phyloP scores from a whole-genome alignment of 2,329 filamentous ascomycete genomes.

The Zymoseptoria ardabiliae region DNA sequence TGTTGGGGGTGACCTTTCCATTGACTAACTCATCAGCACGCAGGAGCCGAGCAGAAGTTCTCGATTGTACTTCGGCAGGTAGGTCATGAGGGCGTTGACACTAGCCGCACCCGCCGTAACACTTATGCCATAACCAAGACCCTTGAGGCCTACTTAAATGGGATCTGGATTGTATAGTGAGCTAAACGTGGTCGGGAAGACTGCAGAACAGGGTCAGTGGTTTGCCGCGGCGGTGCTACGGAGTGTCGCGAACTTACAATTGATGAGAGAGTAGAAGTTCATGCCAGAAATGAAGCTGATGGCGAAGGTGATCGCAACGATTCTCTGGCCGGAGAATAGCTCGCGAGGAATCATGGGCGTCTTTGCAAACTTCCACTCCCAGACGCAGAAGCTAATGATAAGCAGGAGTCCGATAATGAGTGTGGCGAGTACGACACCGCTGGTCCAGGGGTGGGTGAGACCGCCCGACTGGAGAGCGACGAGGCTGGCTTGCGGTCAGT shows the following conservation, averaged over 20 bases:
- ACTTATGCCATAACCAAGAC: constrained; percentile 46
- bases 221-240: constrained; percentile 55
- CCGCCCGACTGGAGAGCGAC: constrained; percentile 28
- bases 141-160: constrained; percentile 9
- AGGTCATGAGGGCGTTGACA: constrained; percentile 49
- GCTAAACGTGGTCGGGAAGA: constrained; percentile 41
- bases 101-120: constrained; percentile 54
- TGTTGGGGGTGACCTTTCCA: neutral
- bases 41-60: constrained; percentile 53
- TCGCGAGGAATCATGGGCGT: constrained; percentile 23
- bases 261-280: constrained; percentile 32
- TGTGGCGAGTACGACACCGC: constrained; percentile 18
- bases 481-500: constrained; percentile 22
- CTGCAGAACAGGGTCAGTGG: constrained; percentile 53
- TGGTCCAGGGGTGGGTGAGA: constrained; percentile 12
- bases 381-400: constrained; percentile 20
- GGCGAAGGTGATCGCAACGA: constrained; percentile 25
- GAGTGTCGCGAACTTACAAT: constrained; percentile 55
- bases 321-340: constrained; percentile 18
- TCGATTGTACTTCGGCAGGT: constrained; percentile 52
- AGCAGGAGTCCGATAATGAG: constrained; percentile 18
- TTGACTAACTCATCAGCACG: constrained; percentile 47
- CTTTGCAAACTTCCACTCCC: constrained; percentile 20
- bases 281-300: constrained; percentile 29
- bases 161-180: constrained; percentile 9